Conservation (phyloP, 306 rosid species). For the Prunus fruticosa region DNA sequence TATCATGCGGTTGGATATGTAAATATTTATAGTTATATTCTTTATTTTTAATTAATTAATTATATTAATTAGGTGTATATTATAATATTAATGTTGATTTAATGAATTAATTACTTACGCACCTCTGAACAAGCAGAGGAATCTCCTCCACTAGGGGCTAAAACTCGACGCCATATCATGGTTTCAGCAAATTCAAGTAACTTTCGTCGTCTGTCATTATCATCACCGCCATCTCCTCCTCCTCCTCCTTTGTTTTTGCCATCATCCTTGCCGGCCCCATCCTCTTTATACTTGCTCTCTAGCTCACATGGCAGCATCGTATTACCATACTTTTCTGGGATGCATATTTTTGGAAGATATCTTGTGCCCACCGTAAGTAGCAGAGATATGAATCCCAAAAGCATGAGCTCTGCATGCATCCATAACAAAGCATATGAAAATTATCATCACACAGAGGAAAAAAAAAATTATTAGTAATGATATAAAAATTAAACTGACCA, state of each 20-base stretch:
- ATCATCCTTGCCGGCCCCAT: neutral
- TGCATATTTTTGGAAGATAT: constrained; percentile 52
- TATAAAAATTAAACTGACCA: constrained; percentile 24
- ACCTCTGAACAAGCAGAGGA: constrained; percentile 27
- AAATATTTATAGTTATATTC: too few species aligned
- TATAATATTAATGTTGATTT: too few species aligned
- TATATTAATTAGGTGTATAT: too few species aligned
- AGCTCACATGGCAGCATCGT: constrained; percentile 60
- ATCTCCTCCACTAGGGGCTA: constrained; percentile 32
- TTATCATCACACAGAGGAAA: too few species aligned
- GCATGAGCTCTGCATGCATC: constrained; percentile 54
- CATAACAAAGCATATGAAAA: too few species aligned
- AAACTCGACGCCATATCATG: constrained; percentile 41
- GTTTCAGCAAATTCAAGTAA: constrained; percentile 36
- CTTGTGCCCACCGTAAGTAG: constrained; percentile 55
- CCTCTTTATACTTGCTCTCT: neutral
- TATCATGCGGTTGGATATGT: too few species aligned
- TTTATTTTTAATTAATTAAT: too few species aligned
- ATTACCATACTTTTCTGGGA: constrained; percentile 29
- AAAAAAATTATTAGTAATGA: too few species aligned
- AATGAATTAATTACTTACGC: neutral
- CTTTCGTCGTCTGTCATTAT: constrained; percentile 22
- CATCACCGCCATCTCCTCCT: neutral
- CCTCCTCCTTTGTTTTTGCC: neutral
- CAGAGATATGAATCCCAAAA: constrained; percentile 66